Base-by-base conservation (phyloP, 73 alveolate species). In the Paramecium tetraurelia region DNA sequence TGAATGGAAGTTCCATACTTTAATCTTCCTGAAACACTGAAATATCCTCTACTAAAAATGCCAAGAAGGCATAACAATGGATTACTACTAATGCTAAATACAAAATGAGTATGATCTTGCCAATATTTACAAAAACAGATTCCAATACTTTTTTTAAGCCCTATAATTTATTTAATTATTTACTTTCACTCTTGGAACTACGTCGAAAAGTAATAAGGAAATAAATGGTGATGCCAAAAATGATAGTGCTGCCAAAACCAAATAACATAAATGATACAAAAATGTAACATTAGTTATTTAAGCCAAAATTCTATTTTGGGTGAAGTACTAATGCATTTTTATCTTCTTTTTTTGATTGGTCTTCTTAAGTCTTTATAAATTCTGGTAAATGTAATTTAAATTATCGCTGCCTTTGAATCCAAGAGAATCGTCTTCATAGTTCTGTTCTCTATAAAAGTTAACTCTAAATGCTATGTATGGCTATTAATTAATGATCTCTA, bases 21-120 rank as follows among this genome's bases (percentile, higher is more conserved):
- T 11, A 75, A 21, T 75, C 58, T 3, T 21, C 59, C 16, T 22
- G 12, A 18, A 75, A 22, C 0, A 38, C 14, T 12, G 38, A 38
- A 8, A 20, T 35, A 44, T 41, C 75, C 16, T 38, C 43, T n/a
- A 80, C 46, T 38, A 24, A 22, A 48, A 80, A 44, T 12, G 90
- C 90, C 22, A 80, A 14, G 29, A 80, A 80, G 7, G 90, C 48
- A 80, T 80, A 80, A 80, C 90, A 80, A 80, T 80, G 57, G 21
- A 80, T 48, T 21, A 80, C 41, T 8, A 80, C 24, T 9, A 80
- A 22, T 21, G 76, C 29, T 22, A 80, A 8, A 22, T 31, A 80
- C 3, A 80, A 22, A 7, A 80, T 41, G 1, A 31, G 33, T 2
- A 80, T 22, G 0, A 80, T 80, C 18, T 41, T 80, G 5, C 43